Evolutionary conservation across 139 green algal species (phyloP).

Genomic region (Chlamydomonas applanata): DNA sequence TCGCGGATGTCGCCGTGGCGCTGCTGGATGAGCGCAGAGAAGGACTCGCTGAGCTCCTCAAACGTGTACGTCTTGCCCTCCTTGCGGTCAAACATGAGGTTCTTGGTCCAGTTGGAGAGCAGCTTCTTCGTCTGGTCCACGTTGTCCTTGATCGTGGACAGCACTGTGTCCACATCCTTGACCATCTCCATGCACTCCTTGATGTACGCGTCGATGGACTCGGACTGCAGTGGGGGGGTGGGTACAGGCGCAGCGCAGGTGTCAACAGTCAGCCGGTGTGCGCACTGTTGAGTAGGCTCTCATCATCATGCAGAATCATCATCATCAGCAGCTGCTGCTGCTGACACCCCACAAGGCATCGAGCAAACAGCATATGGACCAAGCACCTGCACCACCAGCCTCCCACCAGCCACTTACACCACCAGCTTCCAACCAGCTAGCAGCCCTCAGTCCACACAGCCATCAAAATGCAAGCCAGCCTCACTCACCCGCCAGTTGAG

Average conservation of each 20-base stretch:
- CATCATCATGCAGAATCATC: too few species aligned
- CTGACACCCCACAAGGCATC: too few species aligned
- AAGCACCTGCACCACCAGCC: not conserved
- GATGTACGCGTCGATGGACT: constrained; percentile 81
- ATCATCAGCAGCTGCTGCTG: too few species aligned
- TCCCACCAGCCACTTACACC: too few species aligned
- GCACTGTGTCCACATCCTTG: constrained; percentile 65
- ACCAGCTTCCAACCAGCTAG: not conserved
- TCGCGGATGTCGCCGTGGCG: constrained; percentile 59
- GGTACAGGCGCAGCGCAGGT: too few species aligned
- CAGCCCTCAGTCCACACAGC: not conserved
- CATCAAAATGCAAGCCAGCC: not conserved
- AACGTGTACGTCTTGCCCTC: constrained; percentile 75
- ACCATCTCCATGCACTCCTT: constrained; percentile 72
- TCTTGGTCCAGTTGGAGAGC: constrained; percentile 53
- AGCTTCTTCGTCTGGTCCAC: constrained; percentile 62
- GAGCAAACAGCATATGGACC: not conserved
- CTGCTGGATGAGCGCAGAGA: constrained; percentile 50
- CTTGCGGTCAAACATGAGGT: constrained; percentile 87
- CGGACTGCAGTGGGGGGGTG: constrained; percentile 42
- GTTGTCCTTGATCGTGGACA: constrained; percentile 81
- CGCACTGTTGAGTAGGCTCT: too few species aligned
- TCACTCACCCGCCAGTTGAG: constrained; percentile 74
- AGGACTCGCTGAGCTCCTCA: constrained; percentile 71
- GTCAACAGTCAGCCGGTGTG: too few species aligned